Conservation (phyloP, 1,139 yeast genomes). For the Hyphopichia fennica region DNA sequence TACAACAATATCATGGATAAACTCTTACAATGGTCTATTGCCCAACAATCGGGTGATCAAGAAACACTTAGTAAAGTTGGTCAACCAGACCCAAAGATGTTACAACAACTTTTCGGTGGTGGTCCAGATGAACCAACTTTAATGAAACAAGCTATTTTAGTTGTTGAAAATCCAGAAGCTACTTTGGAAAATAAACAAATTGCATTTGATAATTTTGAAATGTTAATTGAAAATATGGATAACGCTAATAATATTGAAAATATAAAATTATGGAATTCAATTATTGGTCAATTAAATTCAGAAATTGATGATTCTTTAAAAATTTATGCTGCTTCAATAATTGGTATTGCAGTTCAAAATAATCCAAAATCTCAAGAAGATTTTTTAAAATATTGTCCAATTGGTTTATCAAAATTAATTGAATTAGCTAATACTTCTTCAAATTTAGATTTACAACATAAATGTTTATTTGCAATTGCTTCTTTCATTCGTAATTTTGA, state of each 20-base stretch:
- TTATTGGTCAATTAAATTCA: conserved; percentile 46
- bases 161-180: conserved; percentile 64
- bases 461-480: conserved; percentile 77
- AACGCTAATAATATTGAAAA: conserved; percentile 92
- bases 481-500: conserved; percentile 72
- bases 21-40: conserved; percentile 87
- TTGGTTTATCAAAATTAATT: conserved; percentile 50
- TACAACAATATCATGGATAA: conserved; percentile 63
- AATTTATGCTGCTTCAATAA: conserved; percentile 64
- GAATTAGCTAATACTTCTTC: conserved; percentile 26
- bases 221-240: conserved; percentile 90
- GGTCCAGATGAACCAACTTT: conserved; percentile 82
- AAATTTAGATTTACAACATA: conserved; percentile 43
- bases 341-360: conserved; percentile 93
- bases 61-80: conserved; percentile 63
- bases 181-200: conserved; percentile 62
- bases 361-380: conserved; percentile 73
- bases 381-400: conserved; percentile 46
- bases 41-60: conserved; percentile 68
- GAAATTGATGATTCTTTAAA: conserved; percentile 42
- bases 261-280: conserved; percentile 74
- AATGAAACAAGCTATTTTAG: conserved; percentile 73
- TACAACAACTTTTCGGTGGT: conserved; percentile 79
- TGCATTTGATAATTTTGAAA: conserved; percentile 90
- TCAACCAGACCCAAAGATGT: conserved; percentile 71